phyloP scores from a whole-genome alignment of 1,284 basidiomycete genomes.

The Pulveroboletus sp. region DNA sequence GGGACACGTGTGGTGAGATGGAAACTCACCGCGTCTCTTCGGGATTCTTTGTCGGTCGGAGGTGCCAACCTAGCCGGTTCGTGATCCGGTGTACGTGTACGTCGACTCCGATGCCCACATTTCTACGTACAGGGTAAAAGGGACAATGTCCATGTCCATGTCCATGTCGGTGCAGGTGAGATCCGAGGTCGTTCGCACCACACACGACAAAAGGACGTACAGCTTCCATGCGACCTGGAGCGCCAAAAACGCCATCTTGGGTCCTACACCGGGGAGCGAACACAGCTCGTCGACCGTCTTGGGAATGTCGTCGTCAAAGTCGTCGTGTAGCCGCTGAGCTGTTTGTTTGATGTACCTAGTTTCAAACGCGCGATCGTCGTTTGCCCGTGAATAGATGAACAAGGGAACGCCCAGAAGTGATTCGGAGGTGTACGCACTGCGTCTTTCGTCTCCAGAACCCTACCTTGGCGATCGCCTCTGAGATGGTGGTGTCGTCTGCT shows the following conservation, averaged over 20 bases:
- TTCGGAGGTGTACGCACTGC: no score
- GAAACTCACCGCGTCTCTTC: slow-evolving; percentile 76
- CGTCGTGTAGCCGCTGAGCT: slow-evolving; percentile 65
- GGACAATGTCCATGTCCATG: no score
- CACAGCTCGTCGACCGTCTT: slow-evolving; percentile 85
- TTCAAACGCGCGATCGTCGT: no score
- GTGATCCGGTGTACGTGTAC: slow-evolving; percentile 95
- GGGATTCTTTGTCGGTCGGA: slow-evolving; percentile 78
- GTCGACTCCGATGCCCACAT: slow-evolving; percentile 95
- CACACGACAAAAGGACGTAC: slow-evolving; percentile 53
- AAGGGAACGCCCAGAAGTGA: no score
- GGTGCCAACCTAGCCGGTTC: slow-evolving; percentile 91
- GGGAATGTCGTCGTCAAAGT: slow-evolving; percentile 81
- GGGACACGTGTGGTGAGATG: no score
- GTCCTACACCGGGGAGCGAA: slow-evolving; percentile 84
- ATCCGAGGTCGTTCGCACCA: no score
- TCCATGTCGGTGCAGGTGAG: no score
- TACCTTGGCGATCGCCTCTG: slow-evolving; percentile 82
- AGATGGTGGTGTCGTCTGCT: slow-evolving; percentile 65
- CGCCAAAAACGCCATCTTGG: slow-evolving; percentile 89
- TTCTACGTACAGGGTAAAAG: no score
- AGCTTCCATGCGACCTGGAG: slow-evolving; percentile 86
- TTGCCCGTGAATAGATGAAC: no score
- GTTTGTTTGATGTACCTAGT: slow-evolving; percentile 75
- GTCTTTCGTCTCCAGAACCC: slow-evolving; percentile 94